Evolutionary conservation across 2,329 filamentous ascomycete genomes (phyloP).

Genomic region (Blastomyces percursus): DNA sequence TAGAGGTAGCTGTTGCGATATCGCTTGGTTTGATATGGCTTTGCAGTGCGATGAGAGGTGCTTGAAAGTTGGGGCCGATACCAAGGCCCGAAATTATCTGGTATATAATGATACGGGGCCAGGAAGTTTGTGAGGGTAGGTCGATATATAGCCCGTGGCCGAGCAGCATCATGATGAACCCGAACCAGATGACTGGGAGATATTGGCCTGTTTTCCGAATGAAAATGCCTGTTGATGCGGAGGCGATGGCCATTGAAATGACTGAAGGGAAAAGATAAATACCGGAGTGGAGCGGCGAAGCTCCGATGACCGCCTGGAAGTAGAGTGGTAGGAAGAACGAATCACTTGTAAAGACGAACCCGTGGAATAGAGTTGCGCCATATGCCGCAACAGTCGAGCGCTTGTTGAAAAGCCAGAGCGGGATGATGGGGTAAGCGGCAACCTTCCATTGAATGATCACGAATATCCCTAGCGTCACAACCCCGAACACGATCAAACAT

Average conservation of each 20-base stretch:
- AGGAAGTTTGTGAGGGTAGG: conserved; percentile 43
- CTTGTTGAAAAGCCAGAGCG: conserved; percentile 56
- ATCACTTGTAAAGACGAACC: conserved; percentile 63
- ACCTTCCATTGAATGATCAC: conserved; percentile 60
- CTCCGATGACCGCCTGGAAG: conserved; percentile 63
- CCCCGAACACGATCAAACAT: conserved; percentile 64
- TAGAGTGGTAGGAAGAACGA: conserved; percentile 76
- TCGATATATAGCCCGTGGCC: conserved; percentile 56
- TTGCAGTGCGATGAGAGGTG: conserved; percentile 53
- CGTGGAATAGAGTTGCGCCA: conserved; percentile 58
- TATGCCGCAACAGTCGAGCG: conserved; percentile 56
- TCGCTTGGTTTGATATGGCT: conserved; percentile 48
- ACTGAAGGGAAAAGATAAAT: conserved; percentile 63
- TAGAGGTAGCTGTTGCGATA: conserved; percentile 52
- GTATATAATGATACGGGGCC: conserved; percentile 39
- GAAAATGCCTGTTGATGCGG: conserved; percentile 52
- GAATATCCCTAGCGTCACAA: conserved; percentile 53
- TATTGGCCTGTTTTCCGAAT: conserved; percentile 63
- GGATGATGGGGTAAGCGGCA: conserved; percentile 67
- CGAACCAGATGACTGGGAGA: conserved; percentile 47
- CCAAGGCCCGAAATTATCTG: conserved; percentile 51
- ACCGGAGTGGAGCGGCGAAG: conserved; percentile 57
- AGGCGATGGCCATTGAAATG: conserved; percentile 53
- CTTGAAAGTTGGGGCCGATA: conserved; percentile 51
- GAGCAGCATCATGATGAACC: conserved; percentile 49